phyloP scores from a whole-genome alignment of 2,329 filamentous ascomycete genomes.

The Cytospora schulzeri region DNA sequence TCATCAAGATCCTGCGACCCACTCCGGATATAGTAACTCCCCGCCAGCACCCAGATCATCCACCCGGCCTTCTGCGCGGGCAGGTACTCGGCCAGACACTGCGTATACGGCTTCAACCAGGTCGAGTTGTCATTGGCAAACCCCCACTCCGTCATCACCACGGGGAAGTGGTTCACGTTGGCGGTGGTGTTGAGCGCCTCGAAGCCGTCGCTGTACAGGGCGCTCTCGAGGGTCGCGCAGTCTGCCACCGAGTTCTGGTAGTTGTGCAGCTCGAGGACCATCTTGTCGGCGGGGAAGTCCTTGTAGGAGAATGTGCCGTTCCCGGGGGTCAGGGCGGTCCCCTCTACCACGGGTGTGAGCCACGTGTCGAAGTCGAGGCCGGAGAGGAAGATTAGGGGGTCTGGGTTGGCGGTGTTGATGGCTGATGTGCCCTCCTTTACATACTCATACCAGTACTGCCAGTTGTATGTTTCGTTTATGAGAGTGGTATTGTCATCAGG shows the following conservation, averaged over 20 bases:
- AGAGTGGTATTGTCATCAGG: constrained; percentile 38
- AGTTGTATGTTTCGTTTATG: constrained; percentile 43
- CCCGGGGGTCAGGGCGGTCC: constrained; percentile 44
- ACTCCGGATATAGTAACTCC: constrained; percentile 59
- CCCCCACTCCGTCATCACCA: constrained; percentile 57
- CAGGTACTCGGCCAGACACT: constrained; percentile 54
- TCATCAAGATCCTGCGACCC: constrained; percentile 60
- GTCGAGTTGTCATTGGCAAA: constrained; percentile 52
- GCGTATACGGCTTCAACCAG: constrained; percentile 52
- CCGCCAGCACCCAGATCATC: constrained; percentile 61
- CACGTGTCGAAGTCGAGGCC: constrained; percentile 53
- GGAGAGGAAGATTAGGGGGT: constrained; percentile 52
- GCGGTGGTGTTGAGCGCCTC: constrained; percentile 40
- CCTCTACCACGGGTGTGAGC: constrained; percentile 45
- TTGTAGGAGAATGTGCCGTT: constrained; percentile 40
- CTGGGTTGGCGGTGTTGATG: constrained; percentile 48
- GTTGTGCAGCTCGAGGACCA: constrained; percentile 54
- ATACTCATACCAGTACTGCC: constrained; percentile 50
- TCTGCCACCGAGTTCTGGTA: constrained; percentile 46
- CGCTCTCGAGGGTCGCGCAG: constrained; percentile 44
- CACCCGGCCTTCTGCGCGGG: constrained; percentile 53
- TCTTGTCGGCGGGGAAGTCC: constrained; percentile 47
- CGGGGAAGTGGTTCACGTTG: constrained; percentile 45
- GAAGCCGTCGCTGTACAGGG: constrained; percentile 48
- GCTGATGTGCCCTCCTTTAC: constrained; percentile 44